These are phyloP conservation scores for Verbascum thapsus DNA, from an alignment of 257 asterid species.

Conservation along the genomic window DNA sequence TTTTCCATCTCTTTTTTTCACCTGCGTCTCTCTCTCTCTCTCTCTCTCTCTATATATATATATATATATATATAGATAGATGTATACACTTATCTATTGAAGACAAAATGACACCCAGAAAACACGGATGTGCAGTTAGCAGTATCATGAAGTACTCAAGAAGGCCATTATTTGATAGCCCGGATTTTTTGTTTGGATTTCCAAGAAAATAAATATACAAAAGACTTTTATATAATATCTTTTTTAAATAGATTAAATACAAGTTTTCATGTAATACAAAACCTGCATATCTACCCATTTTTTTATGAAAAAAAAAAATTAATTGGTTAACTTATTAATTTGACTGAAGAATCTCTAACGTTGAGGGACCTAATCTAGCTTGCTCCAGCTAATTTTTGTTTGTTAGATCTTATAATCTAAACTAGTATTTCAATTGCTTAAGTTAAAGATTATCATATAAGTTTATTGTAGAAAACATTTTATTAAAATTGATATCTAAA, in stretches of 20 bases:
- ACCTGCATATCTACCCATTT: constrained; percentile 8
- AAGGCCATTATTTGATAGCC: constrained; percentile 12
- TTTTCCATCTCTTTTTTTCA: background rate
- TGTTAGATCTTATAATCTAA: too few relatives aligned
- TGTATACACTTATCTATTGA: too few relatives aligned
- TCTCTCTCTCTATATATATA: constrained; percentile 18
- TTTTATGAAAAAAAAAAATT: background rate
- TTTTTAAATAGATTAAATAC: background rate
- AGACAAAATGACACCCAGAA: constrained; percentile 39
- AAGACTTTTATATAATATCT: background rate
- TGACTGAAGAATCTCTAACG: too few relatives aligned
- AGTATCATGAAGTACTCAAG: constrained; percentile 27
- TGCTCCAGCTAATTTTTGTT: too few relatives aligned
- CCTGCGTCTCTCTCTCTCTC: constrained; percentile 7
- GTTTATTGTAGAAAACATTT: too few relatives aligned
- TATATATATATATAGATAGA: too few relatives aligned
- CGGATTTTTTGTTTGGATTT: background rate
- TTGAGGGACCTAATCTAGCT: too few relatives aligned
- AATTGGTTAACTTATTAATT: background rate
- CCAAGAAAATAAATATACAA: background rate
- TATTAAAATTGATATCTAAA: too few relatives aligned
- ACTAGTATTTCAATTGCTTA: too few relatives aligned
- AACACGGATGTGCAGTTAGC: constrained; percentile 42
- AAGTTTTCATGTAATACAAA: constrained; percentile 1
- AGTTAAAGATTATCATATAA: too few relatives aligned